Evolutionary conservation across 371 early-diverging fungal genomes (phyloP).

Genomic region (Rhizopus stolonifer): DNA sequence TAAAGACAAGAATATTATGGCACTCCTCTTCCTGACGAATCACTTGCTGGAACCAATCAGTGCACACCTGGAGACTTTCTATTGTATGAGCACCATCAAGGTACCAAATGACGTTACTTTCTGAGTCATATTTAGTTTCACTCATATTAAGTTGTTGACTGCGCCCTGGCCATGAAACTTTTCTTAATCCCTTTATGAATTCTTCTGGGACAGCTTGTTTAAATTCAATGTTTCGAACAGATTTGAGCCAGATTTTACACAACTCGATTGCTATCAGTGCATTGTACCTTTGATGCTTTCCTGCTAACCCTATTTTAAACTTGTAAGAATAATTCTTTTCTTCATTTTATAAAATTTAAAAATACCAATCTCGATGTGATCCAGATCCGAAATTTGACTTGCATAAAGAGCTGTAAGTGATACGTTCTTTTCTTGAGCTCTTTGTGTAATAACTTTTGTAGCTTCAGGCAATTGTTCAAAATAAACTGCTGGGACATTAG

Average conservation of each 20-base stretch:
- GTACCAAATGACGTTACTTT: conserved; percentile 63
- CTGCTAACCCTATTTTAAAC: conserved; percentile 61
- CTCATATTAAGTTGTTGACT: conserved; percentile 56
- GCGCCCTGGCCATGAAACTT: conserved; percentile 89
- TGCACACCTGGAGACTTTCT: conserved; percentile 82
- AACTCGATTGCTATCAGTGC: conserved; percentile 78
- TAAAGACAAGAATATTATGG: conserved; percentile 80
- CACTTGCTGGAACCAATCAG: conserved; percentile 68
- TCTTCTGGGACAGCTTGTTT: conserved; percentile 40
- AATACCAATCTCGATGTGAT: conserved; percentile 20
- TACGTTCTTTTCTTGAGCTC: conserved; percentile 67
- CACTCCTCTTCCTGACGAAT: conserved; percentile 15
- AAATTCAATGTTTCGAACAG: conserved; percentile 32
- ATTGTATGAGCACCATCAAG: conserved; percentile 95
- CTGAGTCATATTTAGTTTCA: conserved; percentile 43
- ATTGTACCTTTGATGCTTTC: conserved; percentile 83
- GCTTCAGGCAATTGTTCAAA: conserved; percentile 73
- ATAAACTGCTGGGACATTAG: conserved; percentile 66
- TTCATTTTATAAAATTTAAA: too few species aligned
- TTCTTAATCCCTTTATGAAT: conserved; percentile 59
- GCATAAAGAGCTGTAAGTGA: conserved; percentile 23
- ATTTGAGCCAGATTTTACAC: conserved; percentile 62
- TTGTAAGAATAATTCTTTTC: too few species aligned
- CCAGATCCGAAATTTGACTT: conserved; percentile 11
- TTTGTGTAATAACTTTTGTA: conserved; percentile 61